A percentile compares a stretch with the other conserved stretches of the same genome.
Evolutionary conservation across 1,139 yeast species (phyloP).

Genomic region (Keqinozyma sinolaborantium): DNA sequence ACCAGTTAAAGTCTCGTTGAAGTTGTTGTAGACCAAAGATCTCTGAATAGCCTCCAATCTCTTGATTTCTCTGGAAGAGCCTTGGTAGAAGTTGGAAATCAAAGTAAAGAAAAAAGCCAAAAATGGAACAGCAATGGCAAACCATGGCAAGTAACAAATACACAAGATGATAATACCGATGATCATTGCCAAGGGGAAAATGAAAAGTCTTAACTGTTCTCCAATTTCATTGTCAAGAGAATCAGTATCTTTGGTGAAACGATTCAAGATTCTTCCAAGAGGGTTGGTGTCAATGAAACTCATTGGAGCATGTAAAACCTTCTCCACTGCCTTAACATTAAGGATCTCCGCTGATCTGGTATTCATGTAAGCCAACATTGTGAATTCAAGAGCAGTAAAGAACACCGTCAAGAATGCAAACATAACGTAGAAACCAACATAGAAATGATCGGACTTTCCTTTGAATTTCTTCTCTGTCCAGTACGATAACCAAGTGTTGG

Average conservation of each 20-base stretch:
- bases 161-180: slow-evolving; percentile 42
- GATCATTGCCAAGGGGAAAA: slow-evolving; percentile 37
- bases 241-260: slow-evolving; percentile 57
- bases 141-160: slow-evolving; percentile 43
- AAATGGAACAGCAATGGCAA: slow-evolving; percentile 44
- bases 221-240: slow-evolving; percentile 45
- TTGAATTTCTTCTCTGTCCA: slow-evolving; percentile 30
- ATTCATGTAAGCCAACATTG: slow-evolving; percentile 52
- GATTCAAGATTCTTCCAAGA: slow-evolving; percentile 42
- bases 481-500: slow-evolving; percentile 39
- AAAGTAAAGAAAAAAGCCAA: slow-evolving; percentile 27
- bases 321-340: slow-evolving; percentile 34
- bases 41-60: slow-evolving; percentile 43
- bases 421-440: slow-evolving; percentile 30
- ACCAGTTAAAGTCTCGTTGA: slow-evolving; percentile 44
- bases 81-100: slow-evolving; percentile 39
- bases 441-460: slow-evolving; percentile 20
- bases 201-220: slow-evolving; percentile 40
- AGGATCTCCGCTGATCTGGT: slow-evolving; percentile 37
- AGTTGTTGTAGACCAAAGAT: slow-evolving; percentile 43
- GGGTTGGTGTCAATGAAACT: slow-evolving; percentile 44
- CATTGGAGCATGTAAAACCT: slow-evolving; percentile 43
- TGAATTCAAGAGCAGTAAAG: slow-evolving; percentile 49
- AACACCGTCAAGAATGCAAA: slow-evolving; percentile 41
- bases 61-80: slow-evolving; percentile 42